Conservation (phyloP, 306 rosid genomes). For the Morella rubra region DNA sequence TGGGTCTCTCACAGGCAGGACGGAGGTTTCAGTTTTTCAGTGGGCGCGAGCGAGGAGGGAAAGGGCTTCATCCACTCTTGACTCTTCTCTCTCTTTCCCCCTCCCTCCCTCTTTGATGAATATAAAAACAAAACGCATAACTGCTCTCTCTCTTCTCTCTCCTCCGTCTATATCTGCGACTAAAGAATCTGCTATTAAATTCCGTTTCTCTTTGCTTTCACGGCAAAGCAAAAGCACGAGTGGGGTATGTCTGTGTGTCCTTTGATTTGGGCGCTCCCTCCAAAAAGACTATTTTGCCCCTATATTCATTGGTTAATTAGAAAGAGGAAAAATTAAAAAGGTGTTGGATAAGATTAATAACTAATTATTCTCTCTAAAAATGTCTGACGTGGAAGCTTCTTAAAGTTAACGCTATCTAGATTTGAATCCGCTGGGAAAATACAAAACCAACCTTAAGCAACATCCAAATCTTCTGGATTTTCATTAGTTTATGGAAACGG, state of each 20-base stretch:
- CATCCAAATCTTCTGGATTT: too few relatives aligned
- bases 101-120: not conserved
- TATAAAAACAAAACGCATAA: conserved; percentile 10
- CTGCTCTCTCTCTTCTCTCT: not conserved
- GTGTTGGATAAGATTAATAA: too few relatives aligned
- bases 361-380: too few relatives aligned
- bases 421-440: too few relatives aligned
- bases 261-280: not conserved
- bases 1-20: not conserved
- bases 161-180: not conserved
- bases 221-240: not conserved
- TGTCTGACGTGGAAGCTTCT: too few relatives aligned
- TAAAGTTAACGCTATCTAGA: too few relatives aligned
- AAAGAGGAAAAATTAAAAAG: too few relatives aligned
- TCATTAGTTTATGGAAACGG: too few relatives aligned
- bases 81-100: not conserved
- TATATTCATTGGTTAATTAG: too few relatives aligned
- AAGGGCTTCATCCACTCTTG: not conserved
- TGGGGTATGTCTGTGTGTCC: not conserved
- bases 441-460: too few relatives aligned
- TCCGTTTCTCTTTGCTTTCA: conserved; percentile 7
- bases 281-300: too few relatives aligned
- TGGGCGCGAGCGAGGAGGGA: conserved; percentile 1
- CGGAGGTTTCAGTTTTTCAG: not conserved
- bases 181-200: not conserved